Evolutionary conservation across 257 asterid genomes (phyloP).

Genomic region (Ophiorrhiza pumila): DNA sequence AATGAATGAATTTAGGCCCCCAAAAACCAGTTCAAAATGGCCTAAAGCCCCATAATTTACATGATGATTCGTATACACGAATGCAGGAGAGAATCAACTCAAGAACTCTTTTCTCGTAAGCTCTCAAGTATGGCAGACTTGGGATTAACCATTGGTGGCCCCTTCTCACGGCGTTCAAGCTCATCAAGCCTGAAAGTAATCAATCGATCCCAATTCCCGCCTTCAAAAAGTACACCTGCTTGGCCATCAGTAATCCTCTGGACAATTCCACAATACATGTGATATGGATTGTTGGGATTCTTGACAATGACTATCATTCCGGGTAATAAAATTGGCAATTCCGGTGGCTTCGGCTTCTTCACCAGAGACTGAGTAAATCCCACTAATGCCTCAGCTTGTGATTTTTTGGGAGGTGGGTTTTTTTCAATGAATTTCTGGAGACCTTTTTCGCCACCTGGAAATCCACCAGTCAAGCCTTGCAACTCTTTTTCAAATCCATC

Average conservation of each 20-base stretch:
- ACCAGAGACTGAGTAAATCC: slow-evolving; percentile 42
- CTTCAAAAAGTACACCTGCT: slow-evolving; percentile 85
- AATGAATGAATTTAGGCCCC: not conserved
- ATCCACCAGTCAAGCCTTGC: slow-evolving; percentile 79
- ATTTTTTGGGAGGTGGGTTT: slow-evolving; percentile 63
- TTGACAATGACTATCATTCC: slow-evolving; percentile 91
- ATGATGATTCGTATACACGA: not conserved
- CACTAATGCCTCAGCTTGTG: slow-evolving; percentile 9
- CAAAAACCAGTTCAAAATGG: slow-evolving; percentile 1
- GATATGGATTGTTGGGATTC: slow-evolving; percentile 55
- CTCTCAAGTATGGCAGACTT: slow-evolving; percentile 65
- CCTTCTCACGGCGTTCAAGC: slow-evolving; percentile 77
- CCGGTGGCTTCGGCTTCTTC: slow-evolving; percentile 64
- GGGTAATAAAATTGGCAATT: slow-evolving; percentile 71
- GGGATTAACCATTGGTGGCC: slow-evolving; percentile 85
- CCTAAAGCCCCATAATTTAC: not conserved
- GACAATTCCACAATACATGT: slow-evolving; percentile 84
- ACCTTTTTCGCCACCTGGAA: slow-evolving; percentile 88
- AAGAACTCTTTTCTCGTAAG: slow-evolving; percentile 30
- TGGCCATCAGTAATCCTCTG: slow-evolving; percentile 92
- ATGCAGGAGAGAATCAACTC: slow-evolving; percentile 11
- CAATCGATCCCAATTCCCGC: slow-evolving; percentile 83
- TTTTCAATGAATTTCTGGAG: slow-evolving; percentile 55
- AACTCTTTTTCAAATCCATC: slow-evolving; percentile 78
- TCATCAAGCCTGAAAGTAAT: slow-evolving; percentile 74